Conservation (phyloP, 768 basidiomycete species). For the Dendrothele bispora region DNA sequence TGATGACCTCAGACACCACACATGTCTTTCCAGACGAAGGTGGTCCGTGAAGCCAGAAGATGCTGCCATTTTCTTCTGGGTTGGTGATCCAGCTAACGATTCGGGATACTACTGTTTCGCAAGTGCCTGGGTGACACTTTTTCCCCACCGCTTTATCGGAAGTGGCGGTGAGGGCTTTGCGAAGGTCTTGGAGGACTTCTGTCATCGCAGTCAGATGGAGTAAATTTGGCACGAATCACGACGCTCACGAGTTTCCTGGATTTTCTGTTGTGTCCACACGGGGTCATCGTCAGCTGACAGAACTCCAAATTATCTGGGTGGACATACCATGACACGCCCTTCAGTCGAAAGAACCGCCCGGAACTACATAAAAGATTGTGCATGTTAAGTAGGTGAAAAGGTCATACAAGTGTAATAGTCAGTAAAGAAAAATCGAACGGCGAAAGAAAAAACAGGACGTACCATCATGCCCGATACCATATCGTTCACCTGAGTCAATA, state of each 20-base stretch:
- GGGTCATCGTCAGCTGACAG: too few species aligned
- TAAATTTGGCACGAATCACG: too few species aligned
- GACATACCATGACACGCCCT: neutral
- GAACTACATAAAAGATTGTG: neutral
- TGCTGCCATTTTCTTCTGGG: neutral
- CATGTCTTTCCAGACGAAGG: slow-evolving; percentile 1
- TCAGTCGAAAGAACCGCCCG: neutral
- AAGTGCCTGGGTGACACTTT: neutral
- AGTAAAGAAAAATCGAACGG: neutral
- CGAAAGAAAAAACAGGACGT: neutral
- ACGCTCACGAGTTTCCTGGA: too few species aligned
- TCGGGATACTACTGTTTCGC: slow-evolving; percentile 19
- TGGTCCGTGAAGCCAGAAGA: neutral
- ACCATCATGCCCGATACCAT: neutral
- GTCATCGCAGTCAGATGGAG: too few species aligned
- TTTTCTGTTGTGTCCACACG: too few species aligned
- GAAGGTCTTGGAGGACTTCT: too few species aligned
- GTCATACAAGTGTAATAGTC: too few species aligned
- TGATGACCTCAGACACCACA: neutral
- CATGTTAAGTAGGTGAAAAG: too few species aligned
- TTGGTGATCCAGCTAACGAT: too few species aligned
- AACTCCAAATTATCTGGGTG: neutral
- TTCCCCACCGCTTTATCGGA: neutral
- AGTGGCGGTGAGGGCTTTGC: neutral
- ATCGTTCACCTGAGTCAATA: neutral